These are phyloP conservation scores for Axilococcus clingmanii DNA, from an alignment of 139 green algal genomes.

Conservation along the genomic window DNA sequence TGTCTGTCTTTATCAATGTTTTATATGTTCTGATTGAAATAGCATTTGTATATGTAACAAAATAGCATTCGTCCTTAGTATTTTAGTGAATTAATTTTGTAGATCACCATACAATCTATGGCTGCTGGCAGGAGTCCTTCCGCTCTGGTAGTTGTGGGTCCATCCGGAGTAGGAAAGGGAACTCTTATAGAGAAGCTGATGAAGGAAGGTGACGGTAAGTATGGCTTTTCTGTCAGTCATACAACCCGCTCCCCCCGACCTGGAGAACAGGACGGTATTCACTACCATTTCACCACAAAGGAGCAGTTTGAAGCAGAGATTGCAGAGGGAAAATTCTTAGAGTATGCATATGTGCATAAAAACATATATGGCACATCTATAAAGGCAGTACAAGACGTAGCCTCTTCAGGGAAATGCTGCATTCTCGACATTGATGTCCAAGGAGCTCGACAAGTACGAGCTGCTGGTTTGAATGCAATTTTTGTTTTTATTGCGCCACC, in stretches of 20 bases:
- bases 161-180: constrained; percentile 80
- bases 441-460: constrained; percentile 39
- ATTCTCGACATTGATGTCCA: constrained; percentile 85
- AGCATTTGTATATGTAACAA: no score
- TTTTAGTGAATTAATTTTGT: no score
- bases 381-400: constrained; percentile 50
- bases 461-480: constrained; percentile 37
- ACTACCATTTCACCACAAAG: constrained; percentile 73
- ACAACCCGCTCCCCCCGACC: constrained; percentile 57
- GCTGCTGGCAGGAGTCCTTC: no score
- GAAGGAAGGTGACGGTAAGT: constrained; percentile 28
- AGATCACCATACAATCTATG: no score
- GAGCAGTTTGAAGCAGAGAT: constrained; percentile 65
- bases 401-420: constrained; percentile 43
- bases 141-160: constrained; percentile 68
- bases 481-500: constrained; percentile 83
- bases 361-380: constrained; percentile 78
- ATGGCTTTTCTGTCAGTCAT: constrained; percentile 74
- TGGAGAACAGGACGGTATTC: constrained; percentile 55
- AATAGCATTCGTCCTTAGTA: no score
- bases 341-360: constrained; percentile 75
- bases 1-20: no score
- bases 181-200: constrained; percentile 69
- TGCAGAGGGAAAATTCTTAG: constrained; percentile 59
- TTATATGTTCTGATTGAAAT: no score